Evolutionary conservation across 495 filamentous ascomycete species (phyloP).

Genomic region (Xylaria scruposa): DNA sequence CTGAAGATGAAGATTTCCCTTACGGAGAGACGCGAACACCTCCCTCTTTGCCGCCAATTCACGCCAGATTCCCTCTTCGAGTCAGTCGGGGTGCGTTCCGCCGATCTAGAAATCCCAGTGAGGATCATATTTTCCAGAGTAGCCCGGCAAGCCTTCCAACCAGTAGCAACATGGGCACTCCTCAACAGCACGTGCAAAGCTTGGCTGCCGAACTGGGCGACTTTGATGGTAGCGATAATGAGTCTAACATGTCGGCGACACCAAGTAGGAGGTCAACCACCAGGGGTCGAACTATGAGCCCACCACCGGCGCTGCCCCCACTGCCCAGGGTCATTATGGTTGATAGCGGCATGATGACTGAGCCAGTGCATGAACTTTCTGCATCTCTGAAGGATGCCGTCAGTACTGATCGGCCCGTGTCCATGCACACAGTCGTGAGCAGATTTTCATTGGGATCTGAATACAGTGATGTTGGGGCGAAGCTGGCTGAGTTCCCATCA

Average conservation of each 20-base stretch:
- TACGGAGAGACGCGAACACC: constrained; percentile 61
- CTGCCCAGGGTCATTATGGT: constrained; percentile 68
- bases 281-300: constrained; percentile 54
- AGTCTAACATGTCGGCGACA: constrained; percentile 52
- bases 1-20: constrained; percentile 74
- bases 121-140: constrained; percentile 60
- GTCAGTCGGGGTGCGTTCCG: constrained; percentile 68
- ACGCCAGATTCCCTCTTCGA: constrained; percentile 69
- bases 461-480: constrained; percentile 50
- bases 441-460: constrained; percentile 37
- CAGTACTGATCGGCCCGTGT: constrained; percentile 39
- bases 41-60: constrained; percentile 64
- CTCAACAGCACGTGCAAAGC: constrained; percentile 71
- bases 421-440: constrained; percentile 45
- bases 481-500: constrained; percentile 54
- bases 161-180: constrained; percentile 55
- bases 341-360: constrained; percentile 88
- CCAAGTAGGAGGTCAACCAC: constrained; percentile 55
- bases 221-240: constrained; percentile 70
- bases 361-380: constrained; percentile 50
- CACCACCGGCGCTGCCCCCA: constrained; percentile 61
- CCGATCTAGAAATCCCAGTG: constrained; percentile 69
- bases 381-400: constrained; percentile 31
- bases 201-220: constrained; percentile 89
- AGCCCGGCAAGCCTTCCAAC: constrained; percentile 63